Percentiles rank a stretch among this genome's conserved stretches.
Evolutionary conservation across 257 asterid species (phyloP).

Genomic region (Solanum raphanifolium): DNA sequence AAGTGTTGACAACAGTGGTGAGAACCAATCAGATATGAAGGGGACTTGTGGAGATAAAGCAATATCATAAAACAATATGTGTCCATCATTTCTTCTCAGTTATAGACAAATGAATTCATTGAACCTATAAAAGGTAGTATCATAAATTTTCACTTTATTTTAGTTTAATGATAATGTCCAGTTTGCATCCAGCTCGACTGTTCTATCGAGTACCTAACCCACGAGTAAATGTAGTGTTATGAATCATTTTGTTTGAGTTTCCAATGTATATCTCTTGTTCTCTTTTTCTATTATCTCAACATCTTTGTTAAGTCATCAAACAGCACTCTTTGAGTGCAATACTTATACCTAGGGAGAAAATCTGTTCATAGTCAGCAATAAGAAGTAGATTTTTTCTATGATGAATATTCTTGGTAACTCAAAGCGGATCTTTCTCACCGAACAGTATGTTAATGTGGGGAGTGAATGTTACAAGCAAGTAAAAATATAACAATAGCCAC

Average conservation of each 20-base stretch:
- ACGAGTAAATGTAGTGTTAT: neutral
- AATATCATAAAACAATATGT: neutral
- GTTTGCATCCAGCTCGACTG: neutral
- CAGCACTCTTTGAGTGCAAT: neutral
- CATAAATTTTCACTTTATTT: neutral
- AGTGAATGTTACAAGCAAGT: neutral
- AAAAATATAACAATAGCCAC: neutral
- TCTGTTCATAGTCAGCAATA: neutral
- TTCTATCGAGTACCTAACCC: neutral
- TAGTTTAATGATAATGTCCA: neutral
- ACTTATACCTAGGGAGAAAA: neutral
- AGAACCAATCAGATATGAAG: neutral
- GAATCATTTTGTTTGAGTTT: neutral
- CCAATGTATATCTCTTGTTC: neutral
- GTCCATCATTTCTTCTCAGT: neutral
- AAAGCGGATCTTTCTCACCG: neutral
- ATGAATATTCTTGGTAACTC: neutral
- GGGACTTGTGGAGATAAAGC: neutral
- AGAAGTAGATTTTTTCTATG: neutral
- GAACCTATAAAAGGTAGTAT: neutral
- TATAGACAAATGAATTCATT: neutral
- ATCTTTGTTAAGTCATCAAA: neutral
- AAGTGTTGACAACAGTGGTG: neutral
- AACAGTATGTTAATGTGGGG: neutral
- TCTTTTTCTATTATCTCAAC: neutral